phyloP scores from a whole-genome alignment of 768 basidiomycete species.

The Pleurotus tuber-regium region DNA sequence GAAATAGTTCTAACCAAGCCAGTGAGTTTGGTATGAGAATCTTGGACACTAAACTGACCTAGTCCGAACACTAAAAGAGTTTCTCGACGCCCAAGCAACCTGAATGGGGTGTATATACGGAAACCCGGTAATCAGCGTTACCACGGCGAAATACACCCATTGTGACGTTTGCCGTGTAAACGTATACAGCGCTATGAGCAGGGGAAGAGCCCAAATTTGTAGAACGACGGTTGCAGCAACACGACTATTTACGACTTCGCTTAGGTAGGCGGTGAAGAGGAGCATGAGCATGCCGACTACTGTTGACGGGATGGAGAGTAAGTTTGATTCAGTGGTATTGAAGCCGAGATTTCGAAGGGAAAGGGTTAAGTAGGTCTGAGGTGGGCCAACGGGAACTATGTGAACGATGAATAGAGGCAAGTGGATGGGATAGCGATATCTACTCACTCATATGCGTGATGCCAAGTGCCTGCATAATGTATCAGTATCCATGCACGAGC shows the following conservation, averaged over 20 bases:
- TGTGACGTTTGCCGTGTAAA: slow-evolving; percentile 46
- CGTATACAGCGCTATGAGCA: slow-evolving; percentile 55
- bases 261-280: slow-evolving; percentile 45
- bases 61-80: slow-evolving; percentile 58
- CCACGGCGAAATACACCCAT: slow-evolving; percentile 55
- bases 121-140: slow-evolving; percentile 53
- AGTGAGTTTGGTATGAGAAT: too few relatives aligned
- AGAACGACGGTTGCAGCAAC: slow-evolving; percentile 49
- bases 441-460: slow-evolving; percentile 49
- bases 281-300: slow-evolving; percentile 51
- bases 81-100: slow-evolving; percentile 58
- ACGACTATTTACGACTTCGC: slow-evolving; percentile 56
- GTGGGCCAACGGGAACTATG: slow-evolving; percentile 55
- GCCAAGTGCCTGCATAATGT: slow-evolving; percentile 34
- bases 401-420: neutral
- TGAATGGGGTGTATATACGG: slow-evolving; percentile 50
- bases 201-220: slow-evolving; percentile 61
- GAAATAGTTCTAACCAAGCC: slow-evolving; percentile 33
- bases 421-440: neutral
- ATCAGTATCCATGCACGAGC: too few relatives aligned
- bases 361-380: slow-evolving; percentile 62
- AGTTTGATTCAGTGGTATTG: slow-evolving; percentile 58
- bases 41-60: slow-evolving; percentile 32
- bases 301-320: slow-evolving; percentile 59
- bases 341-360: slow-evolving; percentile 63